phyloP scores from a whole-genome alignment of 352 stramenopile genomes.

The Globisporangium yorkense region DNA sequence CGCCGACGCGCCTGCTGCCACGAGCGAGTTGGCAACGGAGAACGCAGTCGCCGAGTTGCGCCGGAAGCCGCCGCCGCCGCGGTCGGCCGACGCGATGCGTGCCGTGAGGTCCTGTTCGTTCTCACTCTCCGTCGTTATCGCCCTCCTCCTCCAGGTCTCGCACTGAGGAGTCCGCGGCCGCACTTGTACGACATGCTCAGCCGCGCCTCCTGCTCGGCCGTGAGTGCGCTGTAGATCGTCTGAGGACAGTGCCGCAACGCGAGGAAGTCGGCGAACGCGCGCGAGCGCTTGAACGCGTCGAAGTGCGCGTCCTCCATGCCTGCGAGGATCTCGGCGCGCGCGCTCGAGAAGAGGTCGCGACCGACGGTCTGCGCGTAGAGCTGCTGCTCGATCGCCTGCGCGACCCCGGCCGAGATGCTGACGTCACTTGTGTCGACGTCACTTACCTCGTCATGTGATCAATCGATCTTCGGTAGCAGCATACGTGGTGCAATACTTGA shows the following conservation, averaged over 20 bases:
- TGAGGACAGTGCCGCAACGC: constrained; percentile 34
- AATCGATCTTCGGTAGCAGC: too few relatives aligned
- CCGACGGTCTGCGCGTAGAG: constrained; percentile 33
- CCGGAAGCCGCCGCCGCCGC: constrained; percentile 3
- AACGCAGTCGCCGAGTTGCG: constrained; percentile 23
- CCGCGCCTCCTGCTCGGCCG: constrained; percentile 22
- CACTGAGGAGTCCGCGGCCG: constrained; percentile 4
- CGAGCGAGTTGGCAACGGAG: constrained; percentile 19
- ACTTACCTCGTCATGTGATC: background rate
- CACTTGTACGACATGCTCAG: constrained; percentile 33
- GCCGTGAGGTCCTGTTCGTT: constrained; percentile 10
- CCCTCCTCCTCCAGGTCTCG: constrained; percentile 15
- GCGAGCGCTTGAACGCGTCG: constrained; percentile 33
- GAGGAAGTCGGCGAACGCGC: constrained; percentile 45
- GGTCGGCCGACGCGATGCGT: constrained; percentile 8
- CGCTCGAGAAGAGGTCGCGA: constrained; percentile 31
- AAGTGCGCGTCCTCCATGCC: constrained; percentile 51
- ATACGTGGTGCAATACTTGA: background rate
- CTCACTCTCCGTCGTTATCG: constrained; percentile 12
- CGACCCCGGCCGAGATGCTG: constrained; percentile 16
- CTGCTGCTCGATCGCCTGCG: constrained; percentile 38
- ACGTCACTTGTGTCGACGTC: constrained; percentile 16
- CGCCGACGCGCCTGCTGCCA: background rate
- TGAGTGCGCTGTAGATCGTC: constrained; percentile 34
- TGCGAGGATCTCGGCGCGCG: constrained; percentile 44